phyloP scores from a whole-genome alignment of 2,329 filamentous ascomycete genomes.

The Colletotrichum truncatum region DNA sequence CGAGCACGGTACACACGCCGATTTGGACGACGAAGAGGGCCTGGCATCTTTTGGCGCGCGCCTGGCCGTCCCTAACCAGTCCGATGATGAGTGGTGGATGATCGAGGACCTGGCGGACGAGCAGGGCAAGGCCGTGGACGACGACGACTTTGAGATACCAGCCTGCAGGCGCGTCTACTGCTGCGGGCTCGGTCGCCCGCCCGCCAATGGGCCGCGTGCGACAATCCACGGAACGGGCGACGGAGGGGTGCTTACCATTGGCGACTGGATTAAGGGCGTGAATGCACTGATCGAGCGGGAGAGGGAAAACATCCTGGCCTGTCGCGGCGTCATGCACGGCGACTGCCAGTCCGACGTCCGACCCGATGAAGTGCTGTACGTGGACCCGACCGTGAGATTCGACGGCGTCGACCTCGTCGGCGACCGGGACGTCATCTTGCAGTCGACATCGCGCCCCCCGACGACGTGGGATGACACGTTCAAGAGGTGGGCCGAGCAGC shows the following conservation, averaged over 20 bases:
- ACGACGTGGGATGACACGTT: not conserved
- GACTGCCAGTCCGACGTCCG: not conserved
- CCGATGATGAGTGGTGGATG: not conserved
- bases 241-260: conserved; percentile 6
- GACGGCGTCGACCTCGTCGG: not conserved
- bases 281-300: not conserved
- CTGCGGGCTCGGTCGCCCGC: conserved; percentile 4
- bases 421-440: not conserved
- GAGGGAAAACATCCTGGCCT: not conserved
- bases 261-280: not conserved
- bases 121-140: not conserved
- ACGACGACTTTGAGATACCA: not conserved
- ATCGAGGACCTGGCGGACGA: not conserved
- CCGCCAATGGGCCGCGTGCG: not conserved
- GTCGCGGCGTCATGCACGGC: not conserved
- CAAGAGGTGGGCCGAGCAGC: not conserved
- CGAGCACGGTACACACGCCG: not conserved
- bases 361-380: conserved; percentile 1
- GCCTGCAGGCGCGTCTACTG: not conserved
- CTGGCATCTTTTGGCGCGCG: not conserved
- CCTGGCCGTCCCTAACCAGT: not conserved
- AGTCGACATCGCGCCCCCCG: not conserved
- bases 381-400: not conserved
- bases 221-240: not conserved
- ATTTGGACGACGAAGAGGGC: not conserved